Base-by-base conservation (phyloP, 495 filamentous ascomycete species). In the Penicillium flavigenum region DNA sequence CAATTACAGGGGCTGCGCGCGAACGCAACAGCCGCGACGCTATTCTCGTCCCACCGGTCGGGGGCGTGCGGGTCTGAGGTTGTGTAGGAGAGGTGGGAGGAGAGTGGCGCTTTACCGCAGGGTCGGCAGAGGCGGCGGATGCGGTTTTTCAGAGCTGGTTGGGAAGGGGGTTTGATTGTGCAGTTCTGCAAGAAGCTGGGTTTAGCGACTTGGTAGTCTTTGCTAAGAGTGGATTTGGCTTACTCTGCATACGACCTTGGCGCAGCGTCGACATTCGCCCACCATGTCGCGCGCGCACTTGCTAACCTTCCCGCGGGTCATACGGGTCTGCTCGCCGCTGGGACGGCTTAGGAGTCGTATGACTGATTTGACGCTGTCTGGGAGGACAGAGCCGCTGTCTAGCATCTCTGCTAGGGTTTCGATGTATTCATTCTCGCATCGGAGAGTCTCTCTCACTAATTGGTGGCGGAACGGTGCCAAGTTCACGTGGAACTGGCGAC, bases 231-330 rank as follows among this genome's bases (percentile, higher is more conserved):
- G 12, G 19, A n/a, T n/a, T 12, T 5, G 7, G 39, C 65, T 50
- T 76, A 95, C 91, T 65, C 92, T 80, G 65, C 92, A 96, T 12
- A 94, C 85, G 14, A 88, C 76, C 47, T 74, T 86, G 7, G 81
- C 84, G 71, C 92, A 96, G 27, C 86, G 79, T 22, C 89, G 83
- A 72, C 92, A 96, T 60, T 86, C 88, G 16, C 75, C 81, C 4
- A 96, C 92, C 83, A 94, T 80, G 69, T 96, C 92, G 32, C 89
- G 77, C 38, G 92, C 92, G 64, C 92, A 96, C 58, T 79, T 78
- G 12, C 87, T 83, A 20, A 88, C 74, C 68, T 88, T 91, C 43
- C 88, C 87, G 50, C 75, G 82, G 2, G 78, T 78, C 51, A 86
- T 68, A 19, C 77, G 75, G 7, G 71, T 71, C 17, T 68, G 57